phyloP scores from a whole-genome alignment of 2,329 filamentous ascomycete genomes.

The Monosporascus sp. region DNA sequence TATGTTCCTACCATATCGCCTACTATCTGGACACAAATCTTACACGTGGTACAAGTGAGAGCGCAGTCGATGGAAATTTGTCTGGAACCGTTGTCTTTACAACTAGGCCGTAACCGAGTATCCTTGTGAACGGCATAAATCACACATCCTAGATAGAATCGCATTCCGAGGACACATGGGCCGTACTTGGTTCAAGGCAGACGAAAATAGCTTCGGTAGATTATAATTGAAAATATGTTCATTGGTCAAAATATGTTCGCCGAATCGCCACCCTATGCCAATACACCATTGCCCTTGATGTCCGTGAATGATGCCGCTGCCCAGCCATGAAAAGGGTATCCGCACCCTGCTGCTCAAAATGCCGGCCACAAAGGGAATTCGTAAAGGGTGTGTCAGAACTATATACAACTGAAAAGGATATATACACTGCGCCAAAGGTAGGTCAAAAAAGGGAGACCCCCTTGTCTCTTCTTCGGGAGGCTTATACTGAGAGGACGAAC shows the following conservation, averaged over 20 bases:
- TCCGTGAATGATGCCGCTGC: conserved; percentile 20
- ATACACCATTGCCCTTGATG: conserved; percentile 23
- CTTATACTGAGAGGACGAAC: conserved; percentile 70
- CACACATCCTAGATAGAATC: too few species aligned
- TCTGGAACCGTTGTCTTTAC: too few species aligned
- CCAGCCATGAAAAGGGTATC: conserved; percentile 15
- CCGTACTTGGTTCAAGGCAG: too few species aligned
- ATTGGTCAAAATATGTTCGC: conserved; percentile 14
- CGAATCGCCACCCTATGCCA: conserved; percentile 25
- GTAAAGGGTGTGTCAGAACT: conserved; percentile 12
- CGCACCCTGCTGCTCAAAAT: conserved; percentile 10
- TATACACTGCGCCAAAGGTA: conserved; percentile 3
- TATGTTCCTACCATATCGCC: too few species aligned
- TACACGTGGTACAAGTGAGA: too few species aligned
- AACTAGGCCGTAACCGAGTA: too few species aligned
- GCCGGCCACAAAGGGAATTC: conserved; percentile 14
- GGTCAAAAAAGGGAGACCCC: conserved; percentile 4
- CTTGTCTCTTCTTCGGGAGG: not conserved
- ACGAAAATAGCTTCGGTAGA: not conserved
- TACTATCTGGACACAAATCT: too few species aligned
- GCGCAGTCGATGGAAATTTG: too few species aligned
- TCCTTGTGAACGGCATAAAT: too few species aligned
- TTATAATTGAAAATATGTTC: conserved; percentile 8
- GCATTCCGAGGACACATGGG: too few species aligned
- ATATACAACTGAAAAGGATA: conserved; percentile 22